These are phyloP conservation scores for Grammothele lineata DNA, from an alignment of 768 basidiomycete species.

Conservation along the genomic window DNA sequence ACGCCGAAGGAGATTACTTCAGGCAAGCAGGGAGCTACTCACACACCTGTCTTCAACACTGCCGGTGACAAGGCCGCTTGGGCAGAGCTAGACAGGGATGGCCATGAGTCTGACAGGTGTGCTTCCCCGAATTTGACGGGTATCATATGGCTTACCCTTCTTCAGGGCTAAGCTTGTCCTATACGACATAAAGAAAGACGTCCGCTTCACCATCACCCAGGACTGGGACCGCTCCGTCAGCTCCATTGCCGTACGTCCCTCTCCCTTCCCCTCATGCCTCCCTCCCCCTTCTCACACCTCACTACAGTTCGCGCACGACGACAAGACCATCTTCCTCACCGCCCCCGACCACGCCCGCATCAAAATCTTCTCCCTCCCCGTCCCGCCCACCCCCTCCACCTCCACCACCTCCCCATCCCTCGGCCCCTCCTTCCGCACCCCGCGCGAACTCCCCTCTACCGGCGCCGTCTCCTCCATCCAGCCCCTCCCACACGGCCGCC, in stretches of 20 bases:
- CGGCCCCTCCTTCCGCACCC: conserved; percentile 41
- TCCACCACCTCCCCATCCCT: conserved; percentile 51
- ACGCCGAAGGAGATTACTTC: conserved; percentile 70
- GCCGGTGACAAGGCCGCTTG: conserved; percentile 76
- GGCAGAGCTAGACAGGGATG: conserved; percentile 84
- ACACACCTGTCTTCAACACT: conserved; percentile 63
- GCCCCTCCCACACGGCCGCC: conserved; percentile 50
- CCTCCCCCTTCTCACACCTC: background rate
- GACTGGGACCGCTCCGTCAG: conserved; percentile 82
- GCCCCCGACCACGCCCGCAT: conserved; percentile 75
- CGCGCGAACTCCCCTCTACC: conserved; percentile 53
- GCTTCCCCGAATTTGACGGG: background rate
- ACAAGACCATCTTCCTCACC: conserved; percentile 62
- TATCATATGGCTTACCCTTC: background rate
- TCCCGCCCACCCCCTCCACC: conserved; percentile 56
- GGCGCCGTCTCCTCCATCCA: conserved; percentile 62
- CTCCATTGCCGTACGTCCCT: conserved; percentile 46
- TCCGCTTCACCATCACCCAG: conserved; percentile 72
- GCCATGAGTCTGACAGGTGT: conserved; percentile 84
- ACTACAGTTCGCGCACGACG: conserved; percentile 71
- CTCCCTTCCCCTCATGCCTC: background rate
- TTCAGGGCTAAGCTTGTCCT: conserved; percentile 73
- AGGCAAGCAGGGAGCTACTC: conserved; percentile 80
- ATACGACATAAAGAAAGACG: conserved; percentile 64
- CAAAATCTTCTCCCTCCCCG: conserved; percentile 67